A percentile compares a stretch with the other conserved stretches of the same genome.
Evolutionary conservation across 768 basidiomycete genomes (phyloP).

Genomic region (Tulasnella sp.): DNA sequence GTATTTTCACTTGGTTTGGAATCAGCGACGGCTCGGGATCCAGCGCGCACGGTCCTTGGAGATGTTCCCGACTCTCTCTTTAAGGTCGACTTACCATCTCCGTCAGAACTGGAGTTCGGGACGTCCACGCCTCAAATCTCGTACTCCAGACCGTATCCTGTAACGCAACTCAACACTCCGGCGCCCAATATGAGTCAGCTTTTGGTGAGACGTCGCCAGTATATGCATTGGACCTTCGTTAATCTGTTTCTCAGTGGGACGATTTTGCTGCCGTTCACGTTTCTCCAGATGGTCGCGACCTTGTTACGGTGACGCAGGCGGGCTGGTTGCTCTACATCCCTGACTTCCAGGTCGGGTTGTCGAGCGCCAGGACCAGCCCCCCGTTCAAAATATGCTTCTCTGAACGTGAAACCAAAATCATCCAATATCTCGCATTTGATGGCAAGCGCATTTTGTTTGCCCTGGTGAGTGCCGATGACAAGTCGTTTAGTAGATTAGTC

Average conservation of each 20-base stretch:
- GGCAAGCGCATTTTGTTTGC: conserved; percentile 10
- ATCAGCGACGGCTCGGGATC: background rate
- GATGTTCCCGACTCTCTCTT: background rate
- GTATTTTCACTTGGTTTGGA: background rate
- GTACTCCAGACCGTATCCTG: too few relatives aligned
- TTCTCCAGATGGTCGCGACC: conserved; percentile 33
- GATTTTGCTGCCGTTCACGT: conserved; percentile 31
- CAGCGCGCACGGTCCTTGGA: background rate
- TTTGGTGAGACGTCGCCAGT: background rate
- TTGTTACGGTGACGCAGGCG: conserved; percentile 29
- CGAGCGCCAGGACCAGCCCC: background rate
- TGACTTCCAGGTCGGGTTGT: conserved; percentile 27
- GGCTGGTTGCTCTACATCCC: conserved; percentile 30
- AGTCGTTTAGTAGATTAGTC: background rate
- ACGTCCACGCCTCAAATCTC: background rate
- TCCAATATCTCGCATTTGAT: conserved; percentile 10
- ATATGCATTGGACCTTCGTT: background rate
- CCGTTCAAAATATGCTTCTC: background rate
- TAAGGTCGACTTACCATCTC: background rate
- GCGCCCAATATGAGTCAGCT: background rate
- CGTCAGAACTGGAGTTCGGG: background rate
- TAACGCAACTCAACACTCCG: background rate
- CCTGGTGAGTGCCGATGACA: background rate
- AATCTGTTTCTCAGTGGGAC: background rate
- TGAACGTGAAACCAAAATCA: background rate